Evolutionary conservation across 202 grass and related monocot species (phyloP), one percentile per base, ranked within the genome.

Genomic region (Zizania palustris): DNA sequence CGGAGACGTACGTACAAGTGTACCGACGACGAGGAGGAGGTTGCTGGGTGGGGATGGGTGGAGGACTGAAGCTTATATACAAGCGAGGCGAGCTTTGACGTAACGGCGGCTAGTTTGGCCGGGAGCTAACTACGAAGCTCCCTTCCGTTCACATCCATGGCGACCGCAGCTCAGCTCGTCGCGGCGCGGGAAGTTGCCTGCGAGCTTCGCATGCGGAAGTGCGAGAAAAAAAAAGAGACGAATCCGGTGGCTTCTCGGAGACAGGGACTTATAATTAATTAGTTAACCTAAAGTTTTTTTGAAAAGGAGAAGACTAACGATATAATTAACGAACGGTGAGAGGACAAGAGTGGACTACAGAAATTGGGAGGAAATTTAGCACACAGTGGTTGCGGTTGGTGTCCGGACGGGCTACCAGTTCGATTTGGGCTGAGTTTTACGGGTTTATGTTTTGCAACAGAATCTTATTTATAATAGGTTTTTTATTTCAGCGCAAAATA

Each of bases 121-220:
- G 65, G 6, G 9, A 49, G 56, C 8, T 13, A 14, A 16, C 7
- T 0, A 73, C 16, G 80, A 88, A 88, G 81, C 70, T 84, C 71
- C 12, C 80, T 54, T 40, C 28, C 71, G 28, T 28, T 3, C 55
- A 5, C 16, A 22, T 62, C 62, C 78, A 53, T 86, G 49, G 65
- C 74, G 55, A 18, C 11, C 39, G 81, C 56, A 13, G 10, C 38
- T 65, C 56, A 13, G 10, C 38, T 65, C 36, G 74, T 62, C 50
- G 15, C 16, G 4, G 28, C 4, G 36, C 36, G n/a, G 76, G 86
- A 88, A 88, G 86, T 3, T 88, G 81, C 86, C 5, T 7, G 49
- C 39, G 49, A 8, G 75, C 76, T 88, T 88, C 82, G 33, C 21
- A 19, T 36, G 28, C 1, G 22, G n/a, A 18, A 20, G 34, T 44